Evolutionary conservation across 495 filamentous ascomycete genomes (phyloP), one percentile per base, ranked within the genome.

Genomic region (Clohesyomyces aquaticus): DNA sequence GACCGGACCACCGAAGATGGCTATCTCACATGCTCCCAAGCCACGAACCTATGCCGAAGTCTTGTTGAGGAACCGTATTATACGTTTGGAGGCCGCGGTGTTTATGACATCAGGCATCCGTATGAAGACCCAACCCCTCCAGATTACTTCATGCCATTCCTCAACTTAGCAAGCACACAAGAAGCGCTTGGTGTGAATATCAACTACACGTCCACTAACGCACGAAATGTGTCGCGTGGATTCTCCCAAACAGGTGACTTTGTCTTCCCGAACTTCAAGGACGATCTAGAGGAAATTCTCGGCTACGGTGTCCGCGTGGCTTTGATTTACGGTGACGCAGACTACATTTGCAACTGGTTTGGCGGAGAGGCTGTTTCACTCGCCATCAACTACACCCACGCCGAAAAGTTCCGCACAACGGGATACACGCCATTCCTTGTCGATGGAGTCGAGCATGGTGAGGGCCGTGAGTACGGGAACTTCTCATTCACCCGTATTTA

Each of bases 61-160:
- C 52, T 76, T 25, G 78, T 82, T 3, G 80, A 81, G 61, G 55
- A 49, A 29, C 63, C 57, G 21, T 83, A 82, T 61, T 81, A 80
- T 63, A 55, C 45, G 0, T 78, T 72, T 51, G 75, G 74, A 16
- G 73, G 74, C 9, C 76, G 77, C 12, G 82, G 82, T 54, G 75
- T 79, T 9, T 79, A 83, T 49, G 81, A 85, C 59, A 81, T 83
- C 63, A 79, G 84, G 10, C 77, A 81, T 29, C 71, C 77, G 2
- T 72, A 67, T 47, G 48, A 72, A 16, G 83, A 82, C 49, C 79
- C 80, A 11, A 81, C 80, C 3, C 81, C 81, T 1, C 81, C 81
- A 2, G 58, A 55, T 0, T 79, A 80, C 48, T 82, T 78, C 68
- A 66, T 63, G 16, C 66, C 79, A 21, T 83, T 78, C 45, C 73